Evolutionary conservation across 768 basidiomycete species (phyloP), one percentile per base, ranked within the genome.

Genomic region (Lactarius akahatsu): DNA sequence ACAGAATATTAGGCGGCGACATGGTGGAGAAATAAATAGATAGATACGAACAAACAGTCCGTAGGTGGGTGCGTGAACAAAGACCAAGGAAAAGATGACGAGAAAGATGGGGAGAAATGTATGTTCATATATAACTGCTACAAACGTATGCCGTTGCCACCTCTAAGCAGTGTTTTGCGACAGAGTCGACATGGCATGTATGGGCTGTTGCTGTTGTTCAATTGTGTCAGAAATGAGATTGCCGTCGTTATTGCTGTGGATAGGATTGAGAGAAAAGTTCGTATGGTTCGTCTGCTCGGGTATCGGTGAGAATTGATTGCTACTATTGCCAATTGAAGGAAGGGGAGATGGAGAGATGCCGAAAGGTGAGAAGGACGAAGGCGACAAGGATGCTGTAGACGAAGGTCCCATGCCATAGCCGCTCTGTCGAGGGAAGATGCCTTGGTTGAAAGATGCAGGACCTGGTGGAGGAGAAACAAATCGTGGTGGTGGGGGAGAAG

Each of bases 391-490:
- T 59, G 58, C 62, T 59, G 69, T 38, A 40, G 73, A 40, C 18
- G 62, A 26, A 10, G 69, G 64, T 70, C 71, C 62, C 69, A 74
- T 58, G 69, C 73, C 71, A 71, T 71, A 59, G 67, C 68, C 64
- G 72, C 71, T 69, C 72, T 74, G 64, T 71, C 65, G 50, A 68
- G 66, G 34, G 66, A 66, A 61, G 59, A 71, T 38, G 67, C 70
- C 43, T 62, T 69, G 50, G 52, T 59, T 60, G 56, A 65, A 66
- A 67, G 57, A 26, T 67, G 64, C 36, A 58, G 71, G 38, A 70
- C 65, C 26, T 62, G 76, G 76, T 26, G 77, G 76, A 11, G 78
- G 77, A 26, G 76, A 77, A 63, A 76, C 72, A 62, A 79, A 78
- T 59, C 77, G 74, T 7, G 76, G 77, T 2, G 78, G 76, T 28